phyloP scores from a whole-genome alignment of 2,329 filamentous ascomycete species.

The Tolypocladium amazonense region DNA sequence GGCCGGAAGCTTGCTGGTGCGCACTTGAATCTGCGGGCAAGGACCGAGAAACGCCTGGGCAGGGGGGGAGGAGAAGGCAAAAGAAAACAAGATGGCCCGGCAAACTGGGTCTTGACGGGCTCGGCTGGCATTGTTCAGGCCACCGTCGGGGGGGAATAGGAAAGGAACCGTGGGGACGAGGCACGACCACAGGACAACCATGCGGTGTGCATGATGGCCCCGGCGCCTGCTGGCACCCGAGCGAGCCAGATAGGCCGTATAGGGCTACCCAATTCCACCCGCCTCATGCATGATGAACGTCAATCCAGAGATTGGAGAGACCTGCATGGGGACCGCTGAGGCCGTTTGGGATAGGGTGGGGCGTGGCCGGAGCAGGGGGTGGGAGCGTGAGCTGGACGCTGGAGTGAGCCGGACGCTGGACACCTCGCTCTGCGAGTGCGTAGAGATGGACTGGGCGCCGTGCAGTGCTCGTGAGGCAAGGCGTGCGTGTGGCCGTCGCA shows the following conservation, averaged over 20 bases:
- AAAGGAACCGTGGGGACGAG: background rate
- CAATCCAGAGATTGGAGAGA: conserved; percentile 2
- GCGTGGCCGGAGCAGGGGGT: background rate
- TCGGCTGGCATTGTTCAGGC: background rate
- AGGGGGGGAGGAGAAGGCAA: conserved; percentile 15
- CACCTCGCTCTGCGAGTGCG: background rate
- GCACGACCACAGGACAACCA: background rate
- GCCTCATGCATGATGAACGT: conserved; percentile 3
- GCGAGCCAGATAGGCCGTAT: background rate
- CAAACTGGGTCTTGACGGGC: conserved; percentile 2
- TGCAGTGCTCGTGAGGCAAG: background rate
- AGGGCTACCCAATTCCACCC: background rate
- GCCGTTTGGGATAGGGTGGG: background rate
- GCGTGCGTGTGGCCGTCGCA: background rate
- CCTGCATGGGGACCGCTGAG: conserved; percentile 1
- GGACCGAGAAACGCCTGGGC: conserved; percentile 1
- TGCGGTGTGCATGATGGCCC: background rate
- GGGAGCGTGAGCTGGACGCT: background rate
- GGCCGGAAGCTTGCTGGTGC: conserved; percentile 16
- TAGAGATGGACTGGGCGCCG: too few relatives aligned
- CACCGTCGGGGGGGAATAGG: background rate
- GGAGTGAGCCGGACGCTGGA: background rate
- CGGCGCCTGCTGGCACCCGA: background rate
- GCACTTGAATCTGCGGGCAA: conserved; percentile 1
- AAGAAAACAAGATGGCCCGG: conserved; percentile 8